phyloP scores from a whole-genome alignment of 2,329 filamentous ascomycete genomes.

The Davidsoniella eucalypti region DNA sequence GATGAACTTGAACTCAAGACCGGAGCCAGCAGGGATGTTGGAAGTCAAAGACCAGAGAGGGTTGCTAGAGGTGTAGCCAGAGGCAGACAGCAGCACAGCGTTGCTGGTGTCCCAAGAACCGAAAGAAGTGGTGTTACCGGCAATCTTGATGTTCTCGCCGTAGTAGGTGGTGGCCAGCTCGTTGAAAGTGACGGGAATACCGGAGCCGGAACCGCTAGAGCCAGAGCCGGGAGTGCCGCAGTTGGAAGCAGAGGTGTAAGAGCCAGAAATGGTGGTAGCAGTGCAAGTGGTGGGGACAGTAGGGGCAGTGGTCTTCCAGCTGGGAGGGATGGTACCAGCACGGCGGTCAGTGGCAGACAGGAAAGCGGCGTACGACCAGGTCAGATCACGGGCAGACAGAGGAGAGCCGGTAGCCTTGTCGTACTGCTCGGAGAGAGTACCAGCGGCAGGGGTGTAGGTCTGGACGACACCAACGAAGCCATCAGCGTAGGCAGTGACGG shows the following conservation, averaged over 20 bases:
- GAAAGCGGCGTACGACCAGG: conserved; percentile 59
- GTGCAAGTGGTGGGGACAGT: conserved; percentile 33
- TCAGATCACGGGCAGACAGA: conserved; percentile 49
- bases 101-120: conserved; percentile 43
- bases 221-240: conserved; percentile 16
- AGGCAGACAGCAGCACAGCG: conserved; percentile 41
- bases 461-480: conserved; percentile 45
- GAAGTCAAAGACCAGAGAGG: conserved; percentile 45
- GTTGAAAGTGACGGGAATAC: conserved; percentile 39
- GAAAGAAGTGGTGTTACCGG: conserved; percentile 40
- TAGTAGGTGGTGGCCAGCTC: conserved; percentile 37
- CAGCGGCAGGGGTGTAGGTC: conserved; percentile 43
- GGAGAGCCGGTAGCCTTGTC: conserved; percentile 34
- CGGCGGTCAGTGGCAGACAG: conserved; percentile 45
- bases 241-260: conserved; percentile 27
- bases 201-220: conserved; percentile 12
- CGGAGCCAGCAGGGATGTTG: conserved; percentile 35
- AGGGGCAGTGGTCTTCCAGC: conserved; percentile 35
- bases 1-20: conserved; percentile 54
- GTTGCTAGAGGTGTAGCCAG: conserved; percentile 39
- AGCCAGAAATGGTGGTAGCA: conserved; percentile 29
- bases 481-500: conserved; percentile 41
- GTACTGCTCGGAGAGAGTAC: conserved; percentile 54
- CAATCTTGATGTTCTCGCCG: conserved; percentile 50
- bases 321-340: conserved; percentile 34